These are phyloP conservation scores for Aspergillus olivimuriae DNA, from an alignment of 495 filamentous ascomycete genomes.

Conservation along the genomic window DNA sequence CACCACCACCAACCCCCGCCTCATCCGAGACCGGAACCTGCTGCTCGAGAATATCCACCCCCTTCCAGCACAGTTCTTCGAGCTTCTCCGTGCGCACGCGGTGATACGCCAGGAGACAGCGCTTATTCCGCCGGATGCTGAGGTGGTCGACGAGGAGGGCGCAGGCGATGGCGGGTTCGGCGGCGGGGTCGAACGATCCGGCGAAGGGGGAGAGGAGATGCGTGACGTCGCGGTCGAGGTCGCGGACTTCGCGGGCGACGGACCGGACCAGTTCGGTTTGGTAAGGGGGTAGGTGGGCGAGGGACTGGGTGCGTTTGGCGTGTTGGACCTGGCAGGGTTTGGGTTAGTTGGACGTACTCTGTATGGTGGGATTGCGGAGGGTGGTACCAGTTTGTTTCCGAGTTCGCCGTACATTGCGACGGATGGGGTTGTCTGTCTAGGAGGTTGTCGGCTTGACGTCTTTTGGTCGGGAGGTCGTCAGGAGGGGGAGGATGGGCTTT, in stretches of 20 bases:
- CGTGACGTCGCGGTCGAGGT: slow-evolving; percentile 85
- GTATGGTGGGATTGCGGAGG: neutral
- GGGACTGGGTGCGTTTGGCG: slow-evolving; percentile 89
- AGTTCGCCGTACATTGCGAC: slow-evolving; percentile 80
- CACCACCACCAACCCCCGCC: too few species aligned
- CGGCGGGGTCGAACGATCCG: slow-evolving; percentile 76
- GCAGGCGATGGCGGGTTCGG: slow-evolving; percentile 78
- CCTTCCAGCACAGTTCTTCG: slow-evolving; percentile 90
- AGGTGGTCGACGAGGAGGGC: slow-evolving; percentile 88
- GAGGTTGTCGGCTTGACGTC: neutral
- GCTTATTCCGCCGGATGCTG: slow-evolving; percentile 92
- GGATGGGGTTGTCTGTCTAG: neutral
- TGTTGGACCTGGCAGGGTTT: slow-evolving; percentile 68
- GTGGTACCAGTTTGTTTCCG: slow-evolving; percentile 69
- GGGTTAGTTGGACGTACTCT: slow-evolving; percentile 2
- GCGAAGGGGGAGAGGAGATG: slow-evolving; percentile 75
- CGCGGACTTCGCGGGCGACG: slow-evolving; percentile 85
- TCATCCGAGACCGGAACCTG: slow-evolving; percentile 30
- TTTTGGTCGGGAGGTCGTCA: too few species aligned
- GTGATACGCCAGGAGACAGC: slow-evolving; percentile 93
- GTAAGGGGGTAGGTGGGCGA: slow-evolving; percentile 84
- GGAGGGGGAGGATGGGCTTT: too few species aligned
- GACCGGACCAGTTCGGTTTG: slow-evolving; percentile 86
- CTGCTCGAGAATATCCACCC: slow-evolving; percentile 69
- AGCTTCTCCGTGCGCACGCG: slow-evolving; percentile 83